Base-by-base conservation (phyloP, 2,329 filamentous ascomycete species). In the Alternaria incomplexa region DNA sequence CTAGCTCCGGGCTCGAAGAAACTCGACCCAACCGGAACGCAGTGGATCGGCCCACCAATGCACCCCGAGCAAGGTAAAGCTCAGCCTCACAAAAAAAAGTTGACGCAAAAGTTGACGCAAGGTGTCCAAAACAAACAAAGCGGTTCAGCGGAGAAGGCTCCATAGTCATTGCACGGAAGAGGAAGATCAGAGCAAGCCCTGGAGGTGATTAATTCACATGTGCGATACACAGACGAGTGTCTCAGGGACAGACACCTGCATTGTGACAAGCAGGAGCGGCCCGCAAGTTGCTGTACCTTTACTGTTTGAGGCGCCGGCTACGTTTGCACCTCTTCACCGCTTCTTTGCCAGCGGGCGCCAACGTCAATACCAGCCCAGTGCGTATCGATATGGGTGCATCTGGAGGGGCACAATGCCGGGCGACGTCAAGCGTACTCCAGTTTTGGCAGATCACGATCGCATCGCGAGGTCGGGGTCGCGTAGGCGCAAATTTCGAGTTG, bases 241-340 rank as follows among this genome's bases (percentile, higher is more conserved):
- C 54, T 66, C 65, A 62, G 58, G 58, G 62, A 40, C 53, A 61
- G 63, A 51, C 25, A 46, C 51, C 64, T 66, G 66, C 68, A 69
- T 61, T 58, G 62, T 67, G 53, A 71, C 72, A 69, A 66, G 66
- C 66, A 72, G 64, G 68, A 71, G 65, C 68, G 66, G 65, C 62
- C 65, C 65, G 70, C 70, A 51, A 59, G 70, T 60, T 65, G 68
- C 64, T 69, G 69, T 71, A 64, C 61, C 54, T 67, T 70, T 66
- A 44, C 30, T 53, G 56, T 36, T 63, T 59, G 66, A 63, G 70
- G 72, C 69, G 72, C 56, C 30, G 45, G 70, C 65, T 73, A 61
- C 71, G 72, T 73, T 69, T 75, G 68, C 72, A 72, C 66, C 58
- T 61, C 56, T 68, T 74, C 76, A 79, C 77, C 77, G 77, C 76